A percentile compares a stretch with the other conserved stretches of the same genome.
These are phyloP conservation scores for Coelastrella sp. DNA, from an alignment of 139 green algal genomes.

Conservation along the genomic window DNA sequence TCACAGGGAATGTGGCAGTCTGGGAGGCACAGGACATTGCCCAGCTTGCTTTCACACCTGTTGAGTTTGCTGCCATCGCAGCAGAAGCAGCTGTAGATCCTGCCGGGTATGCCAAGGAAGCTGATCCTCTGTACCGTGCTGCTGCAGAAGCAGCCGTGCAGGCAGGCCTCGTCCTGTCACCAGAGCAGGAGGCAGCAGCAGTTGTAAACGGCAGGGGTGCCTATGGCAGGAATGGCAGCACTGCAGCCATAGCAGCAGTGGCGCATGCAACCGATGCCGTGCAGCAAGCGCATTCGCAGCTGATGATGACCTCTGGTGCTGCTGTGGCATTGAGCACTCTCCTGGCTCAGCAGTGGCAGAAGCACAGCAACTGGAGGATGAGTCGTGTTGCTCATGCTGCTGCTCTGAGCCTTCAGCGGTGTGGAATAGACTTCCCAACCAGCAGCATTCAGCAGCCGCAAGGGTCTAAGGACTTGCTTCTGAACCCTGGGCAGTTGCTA, in stretches of 20 bases:
- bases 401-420: conserved; percentile 19
- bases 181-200: conserved; percentile 16
- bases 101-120: background rate
- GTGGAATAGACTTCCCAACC: conserved; percentile 13
- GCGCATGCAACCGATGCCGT: conserved; percentile 9
- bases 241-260: background rate
- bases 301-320: background rate
- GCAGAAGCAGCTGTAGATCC: conserved; percentile 33
- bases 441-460: background rate
- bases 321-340: background rate
- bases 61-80: conserved; percentile 19
- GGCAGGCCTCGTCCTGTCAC: conserved; percentile 10
- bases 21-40: conserved; percentile 36
- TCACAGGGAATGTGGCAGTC: background rate
- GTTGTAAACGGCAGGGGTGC: background rate
- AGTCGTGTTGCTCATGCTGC: background rate
- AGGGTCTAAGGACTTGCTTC: background rate
- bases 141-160: conserved; percentile 31
- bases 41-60: conserved; percentile 2
- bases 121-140: conserved; percentile 8
- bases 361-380: background rate
- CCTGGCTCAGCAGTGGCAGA: conserved; percentile 14
- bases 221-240: background rate
- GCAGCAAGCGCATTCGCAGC: conserved; percentile 9
- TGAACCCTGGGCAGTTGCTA: background rate